Base-by-base conservation (phyloP, 305 asterid genomes). In the Fraxinus baroniana region DNA sequence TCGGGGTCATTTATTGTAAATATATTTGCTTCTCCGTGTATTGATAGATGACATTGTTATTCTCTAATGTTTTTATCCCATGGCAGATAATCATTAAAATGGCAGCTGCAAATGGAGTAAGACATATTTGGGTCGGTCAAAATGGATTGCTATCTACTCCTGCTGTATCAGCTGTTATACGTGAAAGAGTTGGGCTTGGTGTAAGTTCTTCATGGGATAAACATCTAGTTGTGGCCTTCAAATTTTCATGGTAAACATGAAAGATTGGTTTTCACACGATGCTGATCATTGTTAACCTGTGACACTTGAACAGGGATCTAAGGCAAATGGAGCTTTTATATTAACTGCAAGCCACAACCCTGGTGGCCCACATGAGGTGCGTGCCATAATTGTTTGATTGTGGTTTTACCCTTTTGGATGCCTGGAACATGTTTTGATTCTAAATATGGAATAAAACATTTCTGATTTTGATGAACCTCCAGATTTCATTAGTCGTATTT, bases 331-430 rank as follows among this genome's bases (percentile, higher is more conserved):
- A 72, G 95, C 94, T 87, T 94, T 94, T 88, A 96, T 96, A 76
- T 94, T 96, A 85, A 96, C 98, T 76, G 99, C 99, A 79, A 96
- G 98, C 88, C 99, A 96, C 92, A 96, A 96, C 86, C 99, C 99
- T 74, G 99, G 98, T 46, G 99, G 99, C 6, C 99, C 99, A 6
- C 26, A 86, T 89, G 98, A 96, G 99, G 99, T 96, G 72, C 81
- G 81, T 79, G 32, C 28, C 74, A 24, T 41, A 55, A 81, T 82
- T 86, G 36, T 74, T 83, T 57, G 10, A 39, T 39, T 74, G 66
- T 37, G 5, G 74, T 28, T 78, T 33, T 39, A 74, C 46, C 37
- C 41, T 80, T 78, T 55, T 28, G 75, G 36, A 79, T 79, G 74
- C 64, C 64, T 76, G 71, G 41, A 60, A 7, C 44, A 32, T 74